phyloP scores from a whole-genome alignment of 306 rosid species.

The Vigna trinervia region DNA sequence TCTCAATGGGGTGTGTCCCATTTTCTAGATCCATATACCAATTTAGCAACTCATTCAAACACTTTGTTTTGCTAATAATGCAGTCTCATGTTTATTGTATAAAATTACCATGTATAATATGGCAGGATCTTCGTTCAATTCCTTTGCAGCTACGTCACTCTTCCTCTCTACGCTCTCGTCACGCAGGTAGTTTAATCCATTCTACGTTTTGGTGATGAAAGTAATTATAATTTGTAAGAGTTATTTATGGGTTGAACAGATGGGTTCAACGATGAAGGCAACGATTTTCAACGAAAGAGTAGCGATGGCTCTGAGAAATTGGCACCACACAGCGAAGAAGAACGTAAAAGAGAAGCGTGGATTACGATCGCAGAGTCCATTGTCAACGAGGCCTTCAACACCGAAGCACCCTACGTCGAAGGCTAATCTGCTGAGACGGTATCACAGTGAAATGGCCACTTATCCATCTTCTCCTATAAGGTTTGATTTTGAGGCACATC shows the following conservation, averaged over 20 bases:
- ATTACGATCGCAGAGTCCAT: slow-evolving; percentile 45
- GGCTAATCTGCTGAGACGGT: slow-evolving; percentile 48
- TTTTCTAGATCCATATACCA: not conserved
- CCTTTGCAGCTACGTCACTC: slow-evolving; percentile 19
- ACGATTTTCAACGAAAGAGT: slow-evolving; percentile 74
- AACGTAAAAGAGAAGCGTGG: slow-evolving; percentile 60
- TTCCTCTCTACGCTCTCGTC: slow-evolving; percentile 4
- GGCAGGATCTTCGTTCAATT: slow-evolving; percentile 4
- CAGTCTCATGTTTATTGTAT: not conserved
- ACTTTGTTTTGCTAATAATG: not conserved
- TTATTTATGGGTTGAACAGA: slow-evolving; percentile 49
- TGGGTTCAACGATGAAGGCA: slow-evolving; percentile 80
- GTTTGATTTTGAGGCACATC: slow-evolving; percentile 39
- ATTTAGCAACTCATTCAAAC: not conserved
- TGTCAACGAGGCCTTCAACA: slow-evolving; percentile 56
- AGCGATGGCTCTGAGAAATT: slow-evolving; percentile 65
- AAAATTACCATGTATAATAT: not conserved
- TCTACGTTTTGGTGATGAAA: too few species aligned
- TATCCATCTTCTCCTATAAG: slow-evolving; percentile 48
- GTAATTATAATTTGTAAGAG: too few species aligned
- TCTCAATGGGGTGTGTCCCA: slow-evolving; percentile 10
- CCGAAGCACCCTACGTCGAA: slow-evolving; percentile 60
- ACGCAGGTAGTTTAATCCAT: not conserved
- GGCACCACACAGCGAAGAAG: slow-evolving; percentile 74
- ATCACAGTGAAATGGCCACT: slow-evolving; percentile 49